Conservation (phyloP, 306 rosid genomes). For the Acacia crassicarpa region DNA sequence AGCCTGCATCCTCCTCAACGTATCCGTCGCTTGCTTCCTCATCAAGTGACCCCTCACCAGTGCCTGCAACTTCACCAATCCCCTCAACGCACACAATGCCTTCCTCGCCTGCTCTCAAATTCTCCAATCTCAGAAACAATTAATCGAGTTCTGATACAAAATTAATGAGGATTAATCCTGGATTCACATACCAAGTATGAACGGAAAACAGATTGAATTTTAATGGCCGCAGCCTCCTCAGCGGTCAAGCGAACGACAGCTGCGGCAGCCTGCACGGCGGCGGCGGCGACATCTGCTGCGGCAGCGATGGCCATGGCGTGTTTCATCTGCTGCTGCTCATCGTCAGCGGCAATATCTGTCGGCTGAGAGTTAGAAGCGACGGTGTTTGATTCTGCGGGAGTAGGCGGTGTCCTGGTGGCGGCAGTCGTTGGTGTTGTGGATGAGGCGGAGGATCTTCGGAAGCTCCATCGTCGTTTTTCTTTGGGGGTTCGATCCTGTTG, state of each 20-base stretch:
- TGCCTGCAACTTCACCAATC: constrained; percentile 91
- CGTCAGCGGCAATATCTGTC: constrained; percentile 35
- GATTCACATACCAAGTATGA: constrained; percentile 68
- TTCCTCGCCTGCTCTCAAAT: constrained; percentile 63
- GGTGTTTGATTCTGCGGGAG: constrained; percentile 38
- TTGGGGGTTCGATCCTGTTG: constrained; percentile 51
- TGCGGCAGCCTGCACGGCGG: constrained; percentile 76
- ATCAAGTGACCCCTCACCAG: constrained; percentile 89
- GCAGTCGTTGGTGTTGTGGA: constrained; percentile 37
- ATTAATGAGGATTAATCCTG: not conserved
- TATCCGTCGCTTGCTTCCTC: constrained; percentile 78
- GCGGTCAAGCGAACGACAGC: constrained; percentile 51
- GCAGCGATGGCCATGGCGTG: constrained; percentile 72
- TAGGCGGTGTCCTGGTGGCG: constrained; percentile 23
- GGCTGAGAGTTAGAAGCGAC: constrained; percentile 29
- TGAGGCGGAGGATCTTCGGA: constrained; percentile 77
- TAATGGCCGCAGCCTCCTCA: constrained; percentile 73
- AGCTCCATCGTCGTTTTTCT: constrained; percentile 91
- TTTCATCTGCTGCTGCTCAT: constrained; percentile 67
- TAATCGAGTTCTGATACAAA: too few relatives aligned
- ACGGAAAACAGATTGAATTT: constrained; percentile 78
- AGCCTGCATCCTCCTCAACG: constrained; percentile 88
- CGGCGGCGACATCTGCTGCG: constrained; percentile 62
- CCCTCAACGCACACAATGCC: constrained; percentile 80
- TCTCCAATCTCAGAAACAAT: not conserved